These are phyloP conservation scores for Hawksworthiomyces lignivorus DNA, from an alignment of 2,329 filamentous ascomycete species.

Conservation along the genomic window DNA sequence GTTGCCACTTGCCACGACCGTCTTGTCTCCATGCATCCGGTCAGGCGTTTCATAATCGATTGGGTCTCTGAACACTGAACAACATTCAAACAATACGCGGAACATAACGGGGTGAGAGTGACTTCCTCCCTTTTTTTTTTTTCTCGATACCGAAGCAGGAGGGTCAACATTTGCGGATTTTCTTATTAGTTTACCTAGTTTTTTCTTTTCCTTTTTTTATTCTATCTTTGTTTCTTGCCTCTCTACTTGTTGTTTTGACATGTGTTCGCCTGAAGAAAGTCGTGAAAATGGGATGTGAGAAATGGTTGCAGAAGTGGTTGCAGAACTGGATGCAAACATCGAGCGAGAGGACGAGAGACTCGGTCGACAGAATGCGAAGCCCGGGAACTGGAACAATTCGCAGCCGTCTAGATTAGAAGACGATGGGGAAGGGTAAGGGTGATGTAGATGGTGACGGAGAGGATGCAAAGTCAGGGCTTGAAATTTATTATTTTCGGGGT, in stretches of 20 bases:
- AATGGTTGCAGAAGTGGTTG: too few species aligned
- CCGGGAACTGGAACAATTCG: too few species aligned
- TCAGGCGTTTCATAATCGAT: constrained; percentile 12
- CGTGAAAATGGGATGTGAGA: too few species aligned
- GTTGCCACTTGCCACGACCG: constrained; percentile 7
- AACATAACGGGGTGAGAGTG: constrained; percentile 8
- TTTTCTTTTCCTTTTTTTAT: constrained; percentile 1
- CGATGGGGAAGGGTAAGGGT: too few species aligned
- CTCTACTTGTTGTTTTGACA: background rate
- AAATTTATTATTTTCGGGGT: too few species aligned
- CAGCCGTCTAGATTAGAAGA: too few species aligned
- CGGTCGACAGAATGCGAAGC: too few species aligned
- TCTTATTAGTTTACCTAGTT: constrained; percentile 5
- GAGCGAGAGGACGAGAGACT: too few species aligned
- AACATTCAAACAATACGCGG: constrained; percentile 4
- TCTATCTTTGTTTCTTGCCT: background rate
- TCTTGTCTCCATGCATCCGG: background rate
- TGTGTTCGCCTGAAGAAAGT: too few species aligned
- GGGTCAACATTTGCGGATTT: constrained; percentile 8
- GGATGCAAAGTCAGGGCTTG: too few species aligned
- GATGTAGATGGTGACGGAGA: too few species aligned
- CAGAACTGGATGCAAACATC: too few species aligned
- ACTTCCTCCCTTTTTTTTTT: constrained; percentile 5
- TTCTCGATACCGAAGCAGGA: constrained; percentile 11
- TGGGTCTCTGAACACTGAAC: constrained; percentile 11